Conservation (phyloP, 2,329 filamentous ascomycete genomes). For the Aureobasidium uvarum region DNA sequence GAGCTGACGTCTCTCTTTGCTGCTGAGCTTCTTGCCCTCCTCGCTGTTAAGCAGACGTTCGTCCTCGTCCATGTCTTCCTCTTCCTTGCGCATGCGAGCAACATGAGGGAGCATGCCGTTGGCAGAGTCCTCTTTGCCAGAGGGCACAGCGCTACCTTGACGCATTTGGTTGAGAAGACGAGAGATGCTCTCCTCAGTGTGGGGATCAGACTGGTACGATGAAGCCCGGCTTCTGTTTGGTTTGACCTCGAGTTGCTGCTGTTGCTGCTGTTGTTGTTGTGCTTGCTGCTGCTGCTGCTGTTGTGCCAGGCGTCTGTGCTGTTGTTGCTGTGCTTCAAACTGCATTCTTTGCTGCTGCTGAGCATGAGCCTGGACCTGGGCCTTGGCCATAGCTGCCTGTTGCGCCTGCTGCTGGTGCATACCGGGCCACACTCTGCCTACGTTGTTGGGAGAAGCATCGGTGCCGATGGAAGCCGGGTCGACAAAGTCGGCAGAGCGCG, state of each 20-base stretch:
- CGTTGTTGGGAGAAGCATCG: slow-evolving; percentile 55
- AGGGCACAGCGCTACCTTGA: slow-evolving; percentile 61
- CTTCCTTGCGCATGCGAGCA: slow-evolving; percentile 79
- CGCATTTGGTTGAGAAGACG: slow-evolving; percentile 92
- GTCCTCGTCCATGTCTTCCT: slow-evolving; percentile 98
- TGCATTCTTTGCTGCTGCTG: slow-evolving; percentile 46
- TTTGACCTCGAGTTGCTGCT: slow-evolving; percentile 45
- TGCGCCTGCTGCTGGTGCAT: slow-evolving; percentile 90
- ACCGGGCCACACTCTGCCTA: slow-evolving; percentile 77
- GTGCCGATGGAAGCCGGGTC: slow-evolving; percentile 72
- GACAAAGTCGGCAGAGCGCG: slow-evolving; percentile 55
- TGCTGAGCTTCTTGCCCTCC: slow-evolving; percentile 98
- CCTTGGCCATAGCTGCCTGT: slow-evolving; percentile 58
- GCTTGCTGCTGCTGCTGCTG: slow-evolving; percentile 41
- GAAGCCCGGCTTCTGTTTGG: slow-evolving; percentile 39
- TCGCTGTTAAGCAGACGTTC: slow-evolving; percentile 92
- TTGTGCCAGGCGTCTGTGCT: slow-evolving; percentile 37
- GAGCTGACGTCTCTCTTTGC: slow-evolving; percentile 95
- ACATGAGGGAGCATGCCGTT: slow-evolving; percentile 61
- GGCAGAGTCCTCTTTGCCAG: slow-evolving; percentile 48
- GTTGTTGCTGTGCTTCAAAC: slow-evolving; percentile 35
- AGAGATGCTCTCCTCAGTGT: slow-evolving; percentile 83
- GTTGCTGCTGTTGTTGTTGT: slow-evolving; percentile 35
- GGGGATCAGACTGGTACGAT: slow-evolving; percentile 47
- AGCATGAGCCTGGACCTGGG: slow-evolving; percentile 38